These are phyloP conservation scores for Jaminaea rosea DNA, from an alignment of 1,284 basidiomycete genomes.

Conservation along the genomic window DNA sequence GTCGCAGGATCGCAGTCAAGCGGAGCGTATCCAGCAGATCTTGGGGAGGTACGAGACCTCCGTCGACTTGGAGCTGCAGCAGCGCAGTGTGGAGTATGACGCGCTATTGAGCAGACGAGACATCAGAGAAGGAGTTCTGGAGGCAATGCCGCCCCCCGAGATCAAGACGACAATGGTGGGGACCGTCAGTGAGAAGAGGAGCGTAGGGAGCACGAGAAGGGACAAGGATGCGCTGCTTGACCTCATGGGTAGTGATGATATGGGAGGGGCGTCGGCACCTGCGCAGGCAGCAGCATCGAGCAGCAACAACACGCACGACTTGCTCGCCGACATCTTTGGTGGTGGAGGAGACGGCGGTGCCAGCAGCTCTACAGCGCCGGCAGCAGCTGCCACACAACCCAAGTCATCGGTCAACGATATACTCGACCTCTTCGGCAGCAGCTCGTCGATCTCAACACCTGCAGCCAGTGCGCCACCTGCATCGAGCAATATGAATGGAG, in stretches of 20 bases:
- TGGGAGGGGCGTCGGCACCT: slow-evolving; percentile 12
- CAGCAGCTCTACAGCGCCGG: too few relatives aligned
- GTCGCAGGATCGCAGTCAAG: slow-evolving; percentile 53
- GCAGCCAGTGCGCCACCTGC: slow-evolving; percentile 19
- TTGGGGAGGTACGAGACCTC: slow-evolving; percentile 67
- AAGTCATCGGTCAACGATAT: slow-evolving; percentile 75
- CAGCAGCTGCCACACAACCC: slow-evolving; percentile 19
- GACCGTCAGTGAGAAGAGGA: slow-evolving; percentile 38
- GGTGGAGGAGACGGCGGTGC: slow-evolving; percentile 50
- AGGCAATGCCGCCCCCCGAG: slow-evolving; percentile 97
- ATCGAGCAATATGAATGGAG: background rate
- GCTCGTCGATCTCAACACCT: slow-evolving; percentile 16
- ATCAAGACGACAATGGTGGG: slow-evolving; percentile 53
- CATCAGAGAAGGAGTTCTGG: slow-evolving; percentile 77
- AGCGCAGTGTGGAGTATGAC: slow-evolving; percentile 88
- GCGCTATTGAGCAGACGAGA: slow-evolving; percentile 63
- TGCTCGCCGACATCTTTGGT: slow-evolving; percentile 90
- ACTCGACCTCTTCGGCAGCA: slow-evolving; percentile 70
- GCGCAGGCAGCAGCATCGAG: slow-evolving; percentile 1
- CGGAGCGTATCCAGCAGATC: slow-evolving; percentile 70
- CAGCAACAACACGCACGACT: slow-evolving; percentile 66
- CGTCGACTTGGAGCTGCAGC: slow-evolving; percentile 85
- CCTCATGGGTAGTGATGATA: slow-evolving; percentile 41
- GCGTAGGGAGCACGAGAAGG: slow-evolving; percentile 32
- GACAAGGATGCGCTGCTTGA: slow-evolving; percentile 36